Conservation (phyloP, 768 basidiomycete genomes). For the Stropharia rugosoannulata region DNA sequence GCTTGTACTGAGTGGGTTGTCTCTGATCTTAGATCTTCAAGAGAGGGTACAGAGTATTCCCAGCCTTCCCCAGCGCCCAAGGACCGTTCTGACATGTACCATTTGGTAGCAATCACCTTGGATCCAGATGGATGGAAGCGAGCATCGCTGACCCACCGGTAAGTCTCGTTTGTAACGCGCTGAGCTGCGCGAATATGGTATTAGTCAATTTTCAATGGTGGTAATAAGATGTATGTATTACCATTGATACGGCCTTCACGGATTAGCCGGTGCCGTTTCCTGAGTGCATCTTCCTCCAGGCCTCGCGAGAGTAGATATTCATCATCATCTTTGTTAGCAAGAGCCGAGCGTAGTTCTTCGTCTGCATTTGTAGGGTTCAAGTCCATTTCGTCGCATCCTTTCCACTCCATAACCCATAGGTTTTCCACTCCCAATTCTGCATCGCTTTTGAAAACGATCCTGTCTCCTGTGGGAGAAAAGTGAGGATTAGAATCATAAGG, state of each 20-base stretch:
- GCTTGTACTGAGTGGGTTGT: constrained; percentile 26
- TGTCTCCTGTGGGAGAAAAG: constrained; percentile 67
- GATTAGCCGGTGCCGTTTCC: constrained; percentile 46
- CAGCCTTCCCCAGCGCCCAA: constrained; percentile 75
- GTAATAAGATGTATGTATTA: constrained; percentile 21
- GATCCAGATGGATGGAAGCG: constrained; percentile 68
- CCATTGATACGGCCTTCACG: constrained; percentile 56
- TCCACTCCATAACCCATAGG: constrained; percentile 70
- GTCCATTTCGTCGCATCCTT: constrained; percentile 62
- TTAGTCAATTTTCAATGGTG: background rate
- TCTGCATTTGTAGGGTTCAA: constrained; percentile 31
- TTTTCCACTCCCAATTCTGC: constrained; percentile 74
- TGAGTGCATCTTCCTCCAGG: constrained; percentile 46
- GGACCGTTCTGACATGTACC: constrained; percentile 67
- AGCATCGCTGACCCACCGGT: constrained; percentile 66
- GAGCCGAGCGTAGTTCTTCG: constrained; percentile 29
- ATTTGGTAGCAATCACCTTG: constrained; percentile 72
- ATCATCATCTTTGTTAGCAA: constrained; percentile 38
- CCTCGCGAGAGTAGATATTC: constrained; percentile 48
- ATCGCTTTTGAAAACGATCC: constrained; percentile 70
- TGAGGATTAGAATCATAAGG: constrained; percentile 73
- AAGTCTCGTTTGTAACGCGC: constrained; percentile 73
- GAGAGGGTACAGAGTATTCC: constrained; percentile 58
- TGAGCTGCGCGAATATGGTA: constrained; percentile 26
- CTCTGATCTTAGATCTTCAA: constrained; percentile 25